Evolutionary conservation across 108 stramenopile genomes (phyloP).

Genomic region (Discostella pseudostelligera): DNA sequence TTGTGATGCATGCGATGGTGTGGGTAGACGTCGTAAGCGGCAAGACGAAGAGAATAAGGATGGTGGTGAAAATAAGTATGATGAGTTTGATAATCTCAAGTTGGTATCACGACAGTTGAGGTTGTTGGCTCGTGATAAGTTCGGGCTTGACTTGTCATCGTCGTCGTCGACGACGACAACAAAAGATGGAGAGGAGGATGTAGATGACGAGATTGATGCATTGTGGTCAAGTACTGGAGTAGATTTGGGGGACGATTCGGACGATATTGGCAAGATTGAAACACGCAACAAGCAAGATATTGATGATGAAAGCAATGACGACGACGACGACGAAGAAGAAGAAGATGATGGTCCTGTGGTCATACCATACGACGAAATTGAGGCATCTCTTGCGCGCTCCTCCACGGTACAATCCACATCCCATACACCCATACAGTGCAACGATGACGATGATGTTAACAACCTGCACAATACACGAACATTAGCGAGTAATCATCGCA

Average conservation of each 20-base stretch:
- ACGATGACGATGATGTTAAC: background rate
- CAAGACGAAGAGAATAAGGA: background rate
- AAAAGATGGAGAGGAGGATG: constrained; percentile 10
- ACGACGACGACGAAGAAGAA: constrained; percentile 42
- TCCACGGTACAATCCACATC: background rate
- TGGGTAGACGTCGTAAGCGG: constrained; percentile 11
- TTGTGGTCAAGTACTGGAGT: background rate
- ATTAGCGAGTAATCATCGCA: constrained; percentile 10
- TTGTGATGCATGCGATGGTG: constrained; percentile 17
- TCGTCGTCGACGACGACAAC: background rate
- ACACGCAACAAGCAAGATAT: background rate
- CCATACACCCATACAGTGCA: background rate
- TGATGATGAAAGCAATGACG: constrained; percentile 3
- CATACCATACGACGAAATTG: constrained; percentile 56
- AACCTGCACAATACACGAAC: background rate
- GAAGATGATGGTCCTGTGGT: constrained; percentile 78
- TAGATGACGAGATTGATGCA: constrained; percentile 27
- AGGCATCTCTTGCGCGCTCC: constrained; percentile 63
- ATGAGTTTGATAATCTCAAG: constrained; percentile 10
- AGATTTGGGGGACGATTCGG: background rate
- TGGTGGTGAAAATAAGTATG: too few relatives aligned
- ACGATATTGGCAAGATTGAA: background rate
- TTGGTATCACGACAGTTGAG: constrained; percentile 7
- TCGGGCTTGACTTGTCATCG: constrained; percentile 17
- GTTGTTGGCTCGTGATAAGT: constrained; percentile 19